phyloP scores from a whole-genome alignment of 2,329 filamentous ascomycete genomes.

The Trichoderma koningiopsis region DNA sequence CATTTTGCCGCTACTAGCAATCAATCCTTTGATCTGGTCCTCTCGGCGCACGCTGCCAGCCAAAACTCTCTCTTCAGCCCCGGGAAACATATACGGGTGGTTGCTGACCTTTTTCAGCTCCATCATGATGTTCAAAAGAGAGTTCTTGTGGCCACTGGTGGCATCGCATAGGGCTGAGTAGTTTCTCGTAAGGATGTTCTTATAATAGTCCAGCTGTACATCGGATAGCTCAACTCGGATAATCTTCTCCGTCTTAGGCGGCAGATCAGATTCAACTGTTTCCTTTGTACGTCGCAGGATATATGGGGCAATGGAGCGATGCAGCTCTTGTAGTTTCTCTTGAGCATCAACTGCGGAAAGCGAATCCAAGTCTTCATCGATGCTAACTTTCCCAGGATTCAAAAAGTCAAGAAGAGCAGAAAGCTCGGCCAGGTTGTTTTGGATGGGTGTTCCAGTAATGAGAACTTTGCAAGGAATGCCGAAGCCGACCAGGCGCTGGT shows the following conservation, averaged over 20 bases:
- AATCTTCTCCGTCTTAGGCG: conserved; percentile 97
- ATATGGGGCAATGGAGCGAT: conserved; percentile 84
- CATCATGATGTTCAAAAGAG: conserved; percentile 98
- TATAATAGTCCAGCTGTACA: conserved; percentile 96
- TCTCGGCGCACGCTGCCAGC: conserved; percentile 79
- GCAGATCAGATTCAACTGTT: conserved; percentile 93
- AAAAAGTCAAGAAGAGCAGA: conserved; percentile 93
- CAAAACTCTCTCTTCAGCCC: conserved; percentile 86
- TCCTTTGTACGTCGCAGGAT: conserved; percentile 96
- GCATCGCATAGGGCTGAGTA: conserved; percentile 93
- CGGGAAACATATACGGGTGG: conserved; percentile 96
- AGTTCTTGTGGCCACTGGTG: conserved; percentile 88
- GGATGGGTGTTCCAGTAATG: conserved; percentile 95
- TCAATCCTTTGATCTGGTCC: conserved; percentile 87
- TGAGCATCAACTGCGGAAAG: conserved; percentile 79
- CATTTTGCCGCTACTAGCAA: conserved; percentile 99
- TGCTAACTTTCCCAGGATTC: conserved; percentile 88
- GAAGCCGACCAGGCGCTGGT: conserved; percentile 81
- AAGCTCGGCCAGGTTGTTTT: conserved; percentile 93
- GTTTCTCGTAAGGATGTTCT: conserved; percentile 96
- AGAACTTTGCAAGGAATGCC: conserved; percentile 85
- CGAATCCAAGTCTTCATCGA: conserved; percentile 87
- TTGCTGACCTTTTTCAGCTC: conserved; percentile 99
- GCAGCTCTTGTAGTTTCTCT: conserved; percentile 82
- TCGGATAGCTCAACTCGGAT: conserved; percentile 97